A percentile compares a stretch with the other conserved stretches of the same genome.
Conservation (phyloP, 169 alveolate genomes). For the Plasmodium yoelii region DNA sequence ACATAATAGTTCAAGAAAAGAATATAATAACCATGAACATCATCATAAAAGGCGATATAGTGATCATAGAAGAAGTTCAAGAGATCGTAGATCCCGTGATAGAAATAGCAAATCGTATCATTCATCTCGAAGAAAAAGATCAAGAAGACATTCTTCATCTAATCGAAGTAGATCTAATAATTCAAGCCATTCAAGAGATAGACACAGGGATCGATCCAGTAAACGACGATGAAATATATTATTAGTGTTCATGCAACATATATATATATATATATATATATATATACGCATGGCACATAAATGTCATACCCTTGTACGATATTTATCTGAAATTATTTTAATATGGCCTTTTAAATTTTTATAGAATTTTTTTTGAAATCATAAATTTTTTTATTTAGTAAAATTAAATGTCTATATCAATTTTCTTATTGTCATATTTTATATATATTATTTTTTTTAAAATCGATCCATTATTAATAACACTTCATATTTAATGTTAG, state of each 20-base stretch:
- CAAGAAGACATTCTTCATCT: conserved; percentile 31
- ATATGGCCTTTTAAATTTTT: not conserved
- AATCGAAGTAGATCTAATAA: conserved; percentile 53
- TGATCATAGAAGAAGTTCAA: conserved; percentile 56
- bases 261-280: not conserved
- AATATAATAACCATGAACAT: conserved; percentile 21
- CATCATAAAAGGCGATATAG: conserved; percentile 37
- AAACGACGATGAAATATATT: conserved; percentile 1
- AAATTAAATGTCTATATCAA: too few species aligned
- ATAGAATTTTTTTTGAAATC: not conserved
- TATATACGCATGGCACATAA: not conserved
- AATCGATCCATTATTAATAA: too few species aligned
- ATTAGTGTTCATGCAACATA: not conserved
- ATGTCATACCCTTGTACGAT: not conserved
- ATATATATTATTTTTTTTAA: too few species aligned
- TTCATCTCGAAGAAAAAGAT: conserved; percentile 30
- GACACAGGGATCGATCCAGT: conserved; percentile 32
- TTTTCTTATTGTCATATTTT: too few species aligned
- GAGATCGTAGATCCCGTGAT: conserved; percentile 43
- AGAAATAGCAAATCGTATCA: conserved; percentile 35
- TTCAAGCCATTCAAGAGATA: conserved; percentile 18
- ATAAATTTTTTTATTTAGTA: too few species aligned
- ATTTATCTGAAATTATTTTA: not conserved
- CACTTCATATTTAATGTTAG: too few species aligned
- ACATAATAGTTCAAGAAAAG: conserved; percentile 8